These are phyloP conservation scores for Dispira simplex DNA, from an alignment of 192 early-diverging fungal species.

Conservation along the genomic window DNA sequence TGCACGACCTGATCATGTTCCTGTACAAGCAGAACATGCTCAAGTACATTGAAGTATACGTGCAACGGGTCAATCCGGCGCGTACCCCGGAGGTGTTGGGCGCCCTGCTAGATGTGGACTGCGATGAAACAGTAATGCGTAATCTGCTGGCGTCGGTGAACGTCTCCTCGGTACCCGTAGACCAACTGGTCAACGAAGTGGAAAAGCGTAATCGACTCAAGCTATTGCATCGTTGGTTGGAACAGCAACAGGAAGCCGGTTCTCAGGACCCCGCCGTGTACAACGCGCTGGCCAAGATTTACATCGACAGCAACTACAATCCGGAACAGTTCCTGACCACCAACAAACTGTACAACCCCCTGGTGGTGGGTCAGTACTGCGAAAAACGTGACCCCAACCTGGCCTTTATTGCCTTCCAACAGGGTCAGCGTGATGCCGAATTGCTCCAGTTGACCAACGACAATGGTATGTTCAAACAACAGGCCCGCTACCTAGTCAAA, in stretches of 20 bases:
- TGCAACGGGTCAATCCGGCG: slow-evolving; percentile 94
- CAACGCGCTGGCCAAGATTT: slow-evolving; percentile 98
- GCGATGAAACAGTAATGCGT: slow-evolving; percentile 88
- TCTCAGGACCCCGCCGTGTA: slow-evolving; percentile 81
- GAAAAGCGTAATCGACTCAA: slow-evolving; percentile 97
- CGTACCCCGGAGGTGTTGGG: slow-evolving; percentile 93
- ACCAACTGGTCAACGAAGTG: slow-evolving; percentile 71
- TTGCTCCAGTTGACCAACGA: slow-evolving; percentile 93
- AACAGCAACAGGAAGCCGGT: slow-evolving; percentile 74
- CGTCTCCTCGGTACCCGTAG: slow-evolving; percentile 66
- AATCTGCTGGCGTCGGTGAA: slow-evolving; percentile 73
- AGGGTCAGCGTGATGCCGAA: slow-evolving; percentile 89
- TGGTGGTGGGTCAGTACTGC: slow-evolving; percentile 94
- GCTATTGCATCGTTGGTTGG: slow-evolving; percentile 88
- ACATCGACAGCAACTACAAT: slow-evolving; percentile 98
- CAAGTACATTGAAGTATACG: slow-evolving; percentile 98
- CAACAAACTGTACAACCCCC: slow-evolving; percentile 69
- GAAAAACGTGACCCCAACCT: slow-evolving; percentile 97
- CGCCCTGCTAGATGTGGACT: slow-evolving; percentile 95
- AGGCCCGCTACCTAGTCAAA: slow-evolving; percentile 89
- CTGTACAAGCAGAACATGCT: slow-evolving; percentile 86
- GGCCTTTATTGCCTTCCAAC: slow-evolving; percentile 87
- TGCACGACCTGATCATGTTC: slow-evolving; percentile 93
- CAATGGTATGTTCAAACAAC: slow-evolving; percentile 99
- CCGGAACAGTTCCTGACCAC: slow-evolving; percentile 82